Percentiles rank a stretch among this genome's conserved stretches.
phyloP scores from a whole-genome alignment of 1,284 basidiomycete species.

The Hemileia vastatrix region DNA sequence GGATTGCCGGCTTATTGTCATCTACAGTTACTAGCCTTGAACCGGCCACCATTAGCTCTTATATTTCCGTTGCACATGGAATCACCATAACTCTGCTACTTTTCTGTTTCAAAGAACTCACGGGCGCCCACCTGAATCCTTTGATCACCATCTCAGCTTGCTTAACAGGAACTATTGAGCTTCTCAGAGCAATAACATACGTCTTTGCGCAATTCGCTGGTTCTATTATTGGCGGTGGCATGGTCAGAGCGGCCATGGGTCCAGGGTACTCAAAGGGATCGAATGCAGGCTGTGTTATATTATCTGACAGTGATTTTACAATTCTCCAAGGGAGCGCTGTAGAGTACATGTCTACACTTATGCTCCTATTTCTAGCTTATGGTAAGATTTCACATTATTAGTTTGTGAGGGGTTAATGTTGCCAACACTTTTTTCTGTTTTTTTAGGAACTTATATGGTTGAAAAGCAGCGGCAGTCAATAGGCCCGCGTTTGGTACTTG shows the following conservation, averaged over 20 bases:
- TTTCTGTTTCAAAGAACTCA: slow-evolving; percentile 5
- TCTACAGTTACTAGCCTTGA: background rate
- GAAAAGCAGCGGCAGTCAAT: too few relatives aligned
- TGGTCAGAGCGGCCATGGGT: slow-evolving; percentile 12
- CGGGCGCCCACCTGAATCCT: slow-evolving; percentile 17
- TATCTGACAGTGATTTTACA: slow-evolving; percentile 1
- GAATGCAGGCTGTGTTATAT: slow-evolving; percentile 13
- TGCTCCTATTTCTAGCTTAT: slow-evolving; percentile 5
- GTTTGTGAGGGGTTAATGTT: too few relatives aligned
- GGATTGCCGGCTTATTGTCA: slow-evolving; percentile 5
- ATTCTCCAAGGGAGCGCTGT: slow-evolving; percentile 8
- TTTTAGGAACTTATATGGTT: too few relatives aligned
- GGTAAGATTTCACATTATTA: background rate
- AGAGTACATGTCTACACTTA: slow-evolving; percentile 12
- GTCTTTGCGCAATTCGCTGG: slow-evolving; percentile 6
- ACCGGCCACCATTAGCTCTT: background rate
- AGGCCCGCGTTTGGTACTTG: background rate
- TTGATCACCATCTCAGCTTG: slow-evolving; percentile 12
- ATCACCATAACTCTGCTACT: background rate
- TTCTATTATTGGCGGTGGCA: slow-evolving; percentile 6
- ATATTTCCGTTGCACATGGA: slow-evolving; percentile 5
- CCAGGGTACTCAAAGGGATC: background rate
- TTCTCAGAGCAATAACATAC: slow-evolving; percentile 1
- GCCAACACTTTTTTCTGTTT: too few relatives aligned
- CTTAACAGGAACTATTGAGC: background rate